Percentiles rank a stretch among this genome's conserved stretches.
phyloP scores from a whole-genome alignment of 352 stramenopile genomes.

The Pythium periplocum region DNA sequence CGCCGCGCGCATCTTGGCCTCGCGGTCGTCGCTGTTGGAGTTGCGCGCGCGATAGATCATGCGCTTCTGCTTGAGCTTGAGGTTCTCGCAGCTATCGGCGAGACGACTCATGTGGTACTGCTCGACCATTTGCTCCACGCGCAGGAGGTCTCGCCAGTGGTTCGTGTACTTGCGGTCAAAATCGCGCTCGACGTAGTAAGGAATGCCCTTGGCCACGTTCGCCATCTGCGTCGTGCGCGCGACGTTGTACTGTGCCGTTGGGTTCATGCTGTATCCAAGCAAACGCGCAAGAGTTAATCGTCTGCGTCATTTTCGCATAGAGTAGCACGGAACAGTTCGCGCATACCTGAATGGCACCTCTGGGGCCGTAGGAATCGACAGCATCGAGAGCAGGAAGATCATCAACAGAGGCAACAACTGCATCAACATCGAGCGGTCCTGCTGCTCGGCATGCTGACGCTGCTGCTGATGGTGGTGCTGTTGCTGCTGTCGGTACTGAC shows the following conservation, averaged over 20 bases:
- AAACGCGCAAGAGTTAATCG: too few species aligned
- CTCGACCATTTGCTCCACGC: conserved; percentile 85
- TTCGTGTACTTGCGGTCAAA: conserved; percentile 86
- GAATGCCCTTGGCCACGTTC: conserved; percentile 80
- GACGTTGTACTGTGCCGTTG: conserved; percentile 70
- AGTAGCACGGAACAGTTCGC: not conserved
- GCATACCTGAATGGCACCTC: conserved; percentile 72
- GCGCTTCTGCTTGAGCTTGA: conserved; percentile 81
- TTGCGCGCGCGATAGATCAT: conserved; percentile 85
- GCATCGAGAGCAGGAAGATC: conserved; percentile 79
- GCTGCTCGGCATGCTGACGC: conserved; percentile 34
- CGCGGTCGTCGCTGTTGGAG: conserved; percentile 65
- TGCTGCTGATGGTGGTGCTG: conserved; percentile 17
- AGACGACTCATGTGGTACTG: conserved; percentile 69
- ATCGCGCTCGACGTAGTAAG: conserved; percentile 83
- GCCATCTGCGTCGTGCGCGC: conserved; percentile 73
- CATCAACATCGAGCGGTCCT: conserved; percentile 45
- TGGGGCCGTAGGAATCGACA: conserved; percentile 65
- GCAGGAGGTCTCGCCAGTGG: conserved; percentile 77
- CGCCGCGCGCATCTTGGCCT: conserved; percentile 70
- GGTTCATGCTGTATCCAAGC: conserved; percentile 45
- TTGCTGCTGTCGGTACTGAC: conserved; percentile 25
- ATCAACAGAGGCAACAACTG: conserved; percentile 85
- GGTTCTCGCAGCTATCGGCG: conserved; percentile 72
- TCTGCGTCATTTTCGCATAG: too few species aligned